phyloP scores from a whole-genome alignment of 768 basidiomycete species.

The Tulasnella sp. region DNA sequence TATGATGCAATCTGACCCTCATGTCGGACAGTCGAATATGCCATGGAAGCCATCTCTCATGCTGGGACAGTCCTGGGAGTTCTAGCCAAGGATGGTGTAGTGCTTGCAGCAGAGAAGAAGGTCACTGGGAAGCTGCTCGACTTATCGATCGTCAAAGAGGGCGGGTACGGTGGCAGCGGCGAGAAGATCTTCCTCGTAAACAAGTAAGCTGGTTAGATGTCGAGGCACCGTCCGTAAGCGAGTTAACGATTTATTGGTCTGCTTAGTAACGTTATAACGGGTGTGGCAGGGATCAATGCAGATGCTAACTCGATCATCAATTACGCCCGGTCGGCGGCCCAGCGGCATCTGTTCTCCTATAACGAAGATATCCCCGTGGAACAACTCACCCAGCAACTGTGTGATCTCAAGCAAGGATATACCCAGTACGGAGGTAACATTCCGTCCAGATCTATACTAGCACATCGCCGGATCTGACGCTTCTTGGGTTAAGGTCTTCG shows the following conservation, averaged over 20 bases:
- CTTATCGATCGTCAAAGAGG: conserved; percentile 72
- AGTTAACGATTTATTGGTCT: too few species aligned
- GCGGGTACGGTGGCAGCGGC: conserved; percentile 87
- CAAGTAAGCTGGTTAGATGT: conserved; percentile 30
- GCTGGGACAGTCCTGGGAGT: conserved; percentile 91
- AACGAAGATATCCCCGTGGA: conserved; percentile 99
- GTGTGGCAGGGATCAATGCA: conserved; percentile 91
- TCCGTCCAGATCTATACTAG: conserved; percentile 2
- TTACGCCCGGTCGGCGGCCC: conserved; percentile 83
- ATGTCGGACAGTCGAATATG: conserved; percentile 76
- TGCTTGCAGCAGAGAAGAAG: conserved; percentile 92
- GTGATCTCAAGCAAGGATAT: conserved; percentile 97
- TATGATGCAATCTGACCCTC: conserved; percentile 8
- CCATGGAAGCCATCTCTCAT: conserved; percentile 98
- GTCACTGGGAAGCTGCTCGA: conserved; percentile 97
- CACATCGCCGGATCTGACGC: background rate
- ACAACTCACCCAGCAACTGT: conserved; percentile 82
- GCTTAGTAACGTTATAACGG: conserved; percentile 85
- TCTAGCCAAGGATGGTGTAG: conserved; percentile 81
- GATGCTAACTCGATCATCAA: conserved; percentile 97
- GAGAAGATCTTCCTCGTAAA: conserved; percentile 98
- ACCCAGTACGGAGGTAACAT: conserved; percentile 85
- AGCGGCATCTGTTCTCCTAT: conserved; percentile 78
- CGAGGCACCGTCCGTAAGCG: too few species aligned
- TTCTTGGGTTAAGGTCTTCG: conserved; percentile 61